Percentiles rank a stretch among this genome's conserved stretches.
Evolutionary conservation across 805 yeast genomes (phyloP).

Genomic region (Sungouiella blattae): DNA sequence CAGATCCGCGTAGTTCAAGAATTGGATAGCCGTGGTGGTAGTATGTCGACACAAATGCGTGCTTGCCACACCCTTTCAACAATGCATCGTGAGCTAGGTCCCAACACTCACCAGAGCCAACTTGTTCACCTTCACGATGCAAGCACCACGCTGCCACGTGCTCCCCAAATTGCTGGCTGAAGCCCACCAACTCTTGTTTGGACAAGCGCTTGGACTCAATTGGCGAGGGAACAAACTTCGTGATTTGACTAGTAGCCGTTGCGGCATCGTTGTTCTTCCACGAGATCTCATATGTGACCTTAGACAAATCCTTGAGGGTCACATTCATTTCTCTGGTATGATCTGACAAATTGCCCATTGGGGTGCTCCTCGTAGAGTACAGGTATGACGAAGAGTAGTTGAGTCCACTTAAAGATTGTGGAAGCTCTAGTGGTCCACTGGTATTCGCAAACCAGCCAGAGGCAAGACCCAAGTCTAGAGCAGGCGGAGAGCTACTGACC

Average conservation of each 20-base stretch:
- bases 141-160: constrained; percentile 56
- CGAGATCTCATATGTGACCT: constrained; percentile 27
- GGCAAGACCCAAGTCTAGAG: constrained; percentile 39
- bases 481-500: constrained; percentile 23
- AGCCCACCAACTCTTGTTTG: constrained; percentile 27
- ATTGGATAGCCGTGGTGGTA: constrained; percentile 46
- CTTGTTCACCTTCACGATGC: constrained; percentile 42
- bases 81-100: constrained; percentile 55
- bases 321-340: constrained; percentile 29
- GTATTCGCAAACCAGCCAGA: constrained; percentile 46
- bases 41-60: constrained; percentile 51
- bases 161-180: constrained; percentile 43
- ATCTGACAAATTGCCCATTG: constrained; percentile 9
- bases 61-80: constrained; percentile 52
- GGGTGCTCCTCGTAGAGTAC: constrained; percentile 7
- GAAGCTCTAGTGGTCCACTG: constrained; percentile 26
- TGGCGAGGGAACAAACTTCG: constrained; percentile 44
- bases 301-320: constrained; percentile 42
- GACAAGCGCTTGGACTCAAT: constrained; percentile 23
- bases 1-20: constrained; percentile 23
- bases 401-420: constrained; percentile 34
- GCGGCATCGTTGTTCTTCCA: constrained; percentile 34
- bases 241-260: constrained; percentile 24
- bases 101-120: constrained; percentile 62
- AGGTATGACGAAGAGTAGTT: constrained; percentile 26